Base-by-base conservation (phyloP, 179 eudicot genomes). In the Camellia oleifera region DNA sequence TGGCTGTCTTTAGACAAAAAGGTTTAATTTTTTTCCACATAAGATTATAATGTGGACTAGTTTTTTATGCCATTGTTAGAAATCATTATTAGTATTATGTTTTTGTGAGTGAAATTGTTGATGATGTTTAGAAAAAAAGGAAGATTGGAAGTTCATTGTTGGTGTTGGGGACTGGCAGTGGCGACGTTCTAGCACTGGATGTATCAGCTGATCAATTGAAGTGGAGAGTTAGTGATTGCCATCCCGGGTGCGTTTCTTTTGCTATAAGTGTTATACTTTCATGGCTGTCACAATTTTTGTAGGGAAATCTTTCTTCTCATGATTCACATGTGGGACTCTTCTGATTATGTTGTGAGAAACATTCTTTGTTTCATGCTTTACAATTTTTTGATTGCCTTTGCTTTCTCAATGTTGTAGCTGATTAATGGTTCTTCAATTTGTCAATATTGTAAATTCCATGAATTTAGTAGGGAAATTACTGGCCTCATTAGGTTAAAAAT, bases 161-260 rank as follows among this genome's bases (percentile, higher is more conserved):
- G 74, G 88, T 94, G 78, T 80, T 94, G 83, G 99, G 99, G 80
- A 96, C 98, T 0, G 99, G 97, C 20, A 88, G 97, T 77, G 98
- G 99, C 15, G 99, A 96, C 83, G 90, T 90, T 52, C 65, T 94
- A 75, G 97, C 94, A 0, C 78, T 91, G 78, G 97, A 94, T 88
- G 97, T 92, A 32, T 86, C 97, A 15, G 92, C 93, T 53, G 95
- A 95, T 58, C 97, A 94, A 56, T 85, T 92, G 83, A 96, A 88
- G 87, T 96, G 99, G 98, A 94, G 88, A 85, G 86, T 87, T 77
- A 90, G 84, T 84, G 97, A 92, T 69, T 94, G 99, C 74, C 98
- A 96, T 86, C 97, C 98, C 15, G 98, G 99, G 99, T 94, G 81
- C 78, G 94, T 88, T 54, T 42, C 74, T 77, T 72, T 54, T 7